Conservation (phyloP, 768 basidiomycete genomes). For the Collybia mongolica region DNA sequence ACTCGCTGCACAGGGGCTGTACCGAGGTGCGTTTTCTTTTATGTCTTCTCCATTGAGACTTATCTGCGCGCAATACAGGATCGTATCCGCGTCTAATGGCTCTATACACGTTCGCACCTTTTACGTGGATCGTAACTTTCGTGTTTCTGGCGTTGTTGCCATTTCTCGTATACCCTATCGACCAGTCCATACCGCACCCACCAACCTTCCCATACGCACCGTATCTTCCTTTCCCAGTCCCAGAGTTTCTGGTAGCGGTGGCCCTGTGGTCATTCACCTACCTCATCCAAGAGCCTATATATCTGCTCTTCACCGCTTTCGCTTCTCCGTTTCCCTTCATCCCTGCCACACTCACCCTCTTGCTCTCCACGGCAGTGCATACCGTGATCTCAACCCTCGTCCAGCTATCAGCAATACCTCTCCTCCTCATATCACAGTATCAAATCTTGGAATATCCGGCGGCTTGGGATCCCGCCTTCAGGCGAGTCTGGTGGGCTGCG, state of each 20-base stretch:
- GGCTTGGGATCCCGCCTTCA: conserved; percentile 58
- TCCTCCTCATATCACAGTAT: conserved; percentile 50
- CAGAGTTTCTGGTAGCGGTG: conserved; percentile 60
- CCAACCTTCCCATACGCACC: conserved; percentile 38
- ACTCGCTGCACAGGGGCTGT: conserved; percentile 49
- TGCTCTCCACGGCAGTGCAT: conserved; percentile 42
- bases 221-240: conserved; percentile 60
- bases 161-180: conserved; percentile 41
- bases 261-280: conserved; percentile 63
- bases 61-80: conserved; percentile 35
- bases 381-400: conserved; percentile 51
- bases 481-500: conserved; percentile 74
- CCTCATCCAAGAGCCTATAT: conserved; percentile 49
- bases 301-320: conserved; percentile 29
- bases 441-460: conserved; percentile 42
- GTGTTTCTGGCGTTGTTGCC: conserved; percentile 51
- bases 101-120: conserved; percentile 61
- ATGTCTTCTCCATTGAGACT: not conserved
- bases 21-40: conserved; percentile 33
- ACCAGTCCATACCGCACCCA: conserved; percentile 20
- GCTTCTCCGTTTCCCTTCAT: conserved; percentile 25
- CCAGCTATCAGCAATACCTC: conserved; percentile 52
- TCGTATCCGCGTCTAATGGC: conserved; percentile 56
- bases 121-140: conserved; percentile 50
- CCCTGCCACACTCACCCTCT: conserved; percentile 28